Base-by-base conservation (phyloP, 2,329 filamentous ascomycete genomes). In the Eurotiales sp. region DNA sequence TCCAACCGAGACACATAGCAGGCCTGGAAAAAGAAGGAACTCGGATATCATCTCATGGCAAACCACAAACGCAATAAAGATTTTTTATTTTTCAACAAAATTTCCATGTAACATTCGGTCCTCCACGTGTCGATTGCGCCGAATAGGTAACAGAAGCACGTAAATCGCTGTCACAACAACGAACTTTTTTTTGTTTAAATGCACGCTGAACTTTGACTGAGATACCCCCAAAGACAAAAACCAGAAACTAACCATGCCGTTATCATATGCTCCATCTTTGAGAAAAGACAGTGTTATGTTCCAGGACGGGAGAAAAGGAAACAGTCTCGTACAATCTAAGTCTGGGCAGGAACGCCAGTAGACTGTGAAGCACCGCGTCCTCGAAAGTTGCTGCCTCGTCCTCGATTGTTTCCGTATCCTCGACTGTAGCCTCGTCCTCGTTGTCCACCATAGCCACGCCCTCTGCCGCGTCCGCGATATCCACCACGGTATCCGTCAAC, bases 401-500 rank as follows among this genome's bases (percentile, higher is more conserved):
- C 67, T 23, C 66, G 65, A 32, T 57, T 53, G 43, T 55, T 57
- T 50, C 63, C 42, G 52, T 73, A 75, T 22, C 77, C 74, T 53
- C 74, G 69, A 55, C 62, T 67, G 51, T 76, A 75, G 40, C 75
- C 71, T 56, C 73, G 66, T 39, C 77, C 77, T 54, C 79, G 74
- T 21, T 37, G 34, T 27, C 57, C 57, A 21, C 70, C 68, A 42
- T 74, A 70, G 17, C 79, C 77, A 55, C 77, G 68, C 29, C 79
- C 78, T 47, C 79, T 74, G 22, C 86, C 85, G 44, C 87, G 81
- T 19, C 88, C 88, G 52, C 90, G 84, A 30, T 88, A 88, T 39
- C 90, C 82, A 25, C 90, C 88, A 46, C 90, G 85, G 70, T 85
- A 93, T 57, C 88, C 86, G 55, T 99, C 93, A 19, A 99, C 91